phyloP scores from a whole-genome alignment of 768 basidiomycete species.

The Glaciozyma antarctica region DNA sequence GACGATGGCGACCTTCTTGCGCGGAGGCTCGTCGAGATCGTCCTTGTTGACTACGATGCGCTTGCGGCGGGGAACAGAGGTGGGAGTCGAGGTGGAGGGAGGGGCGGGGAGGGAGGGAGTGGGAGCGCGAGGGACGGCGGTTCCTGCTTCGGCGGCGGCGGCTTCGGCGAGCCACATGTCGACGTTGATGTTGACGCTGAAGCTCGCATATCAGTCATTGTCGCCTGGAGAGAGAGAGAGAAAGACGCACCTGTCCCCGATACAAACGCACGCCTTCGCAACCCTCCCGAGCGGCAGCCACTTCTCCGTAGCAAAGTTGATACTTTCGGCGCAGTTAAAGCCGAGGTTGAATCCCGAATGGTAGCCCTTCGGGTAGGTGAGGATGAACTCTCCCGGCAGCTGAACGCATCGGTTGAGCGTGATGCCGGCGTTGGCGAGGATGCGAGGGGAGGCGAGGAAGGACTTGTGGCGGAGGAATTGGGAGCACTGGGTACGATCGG shows the following conservation, averaged over 20 bases:
- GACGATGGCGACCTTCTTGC: neutral
- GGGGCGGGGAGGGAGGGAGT: neutral
- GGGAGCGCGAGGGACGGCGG: conserved; percentile 38
- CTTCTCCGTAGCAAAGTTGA: conserved; percentile 90
- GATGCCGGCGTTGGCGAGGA: conserved; percentile 68
- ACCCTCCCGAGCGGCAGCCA: conserved; percentile 82
- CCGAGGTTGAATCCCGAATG: conserved; percentile 96
- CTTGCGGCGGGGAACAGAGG: neutral
- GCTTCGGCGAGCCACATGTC: conserved; percentile 68
- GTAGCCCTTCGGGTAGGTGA: conserved; percentile 89
- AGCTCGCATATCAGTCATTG: conserved; percentile 30
- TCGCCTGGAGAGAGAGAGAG: neutral
- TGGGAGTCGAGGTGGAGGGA: neutral
- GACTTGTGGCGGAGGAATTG: conserved; percentile 97
- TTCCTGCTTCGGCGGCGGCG: conserved; percentile 52
- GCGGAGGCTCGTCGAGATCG: neutral
- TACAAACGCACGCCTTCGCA: conserved; percentile 47
- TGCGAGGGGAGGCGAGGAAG: conserved; percentile 78
- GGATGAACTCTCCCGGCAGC: conserved; percentile 87
- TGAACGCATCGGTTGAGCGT: conserved; percentile 79
- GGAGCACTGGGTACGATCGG: conserved; percentile 70
- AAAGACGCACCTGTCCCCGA: conserved; percentile 41
- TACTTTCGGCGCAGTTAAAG: conserved; percentile 91
- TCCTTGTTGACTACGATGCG: neutral
- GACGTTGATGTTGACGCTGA: conserved; percentile 88